These are phyloP conservation scores for Globisporangium lucens DNA, from an alignment of 352 stramenopile species.

Conservation along the genomic window DNA sequence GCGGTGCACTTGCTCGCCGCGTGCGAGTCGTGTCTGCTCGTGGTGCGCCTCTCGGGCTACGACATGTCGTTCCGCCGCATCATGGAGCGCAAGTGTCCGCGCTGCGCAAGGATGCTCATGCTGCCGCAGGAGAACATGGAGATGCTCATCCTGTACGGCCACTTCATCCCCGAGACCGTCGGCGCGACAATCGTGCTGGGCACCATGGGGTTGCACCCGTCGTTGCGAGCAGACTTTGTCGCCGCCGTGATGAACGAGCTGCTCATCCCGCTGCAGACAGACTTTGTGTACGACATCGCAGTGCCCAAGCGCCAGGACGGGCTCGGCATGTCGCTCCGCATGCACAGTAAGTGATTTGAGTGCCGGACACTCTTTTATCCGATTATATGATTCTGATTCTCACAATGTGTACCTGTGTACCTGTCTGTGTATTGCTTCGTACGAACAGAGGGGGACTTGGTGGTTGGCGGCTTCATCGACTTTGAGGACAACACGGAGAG, in stretches of 20 bases:
- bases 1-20: constrained; percentile 63
- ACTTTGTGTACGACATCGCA: constrained; percentile 81
- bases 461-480: constrained; percentile 80
- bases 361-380: neutral
- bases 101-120: constrained; percentile 52
- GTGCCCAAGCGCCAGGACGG: constrained; percentile 76
- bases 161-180: constrained; percentile 73
- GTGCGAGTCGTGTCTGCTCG: constrained; percentile 73
- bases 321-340: constrained; percentile 84
- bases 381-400: too few relatives aligned
- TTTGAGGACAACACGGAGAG: constrained; percentile 81
- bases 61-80: constrained; percentile 84
- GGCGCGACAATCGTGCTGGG: constrained; percentile 61
- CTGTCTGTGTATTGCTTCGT: neutral
- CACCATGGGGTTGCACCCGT: constrained; percentile 66
- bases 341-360: constrained; percentile 55
- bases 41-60: constrained; percentile 58
- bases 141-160: constrained; percentile 85
- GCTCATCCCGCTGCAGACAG: constrained; percentile 71
- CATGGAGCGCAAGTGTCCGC: constrained; percentile 74
- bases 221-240: constrained; percentile 77
- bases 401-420: too few relatives aligned
- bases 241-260: constrained; percentile 83
- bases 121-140: constrained; percentile 82
- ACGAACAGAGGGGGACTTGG: constrained; percentile 61